Evolutionary conservation across 2,329 filamentous ascomycete species (phyloP).

Genomic region (Metarhizium anisopliae): DNA sequence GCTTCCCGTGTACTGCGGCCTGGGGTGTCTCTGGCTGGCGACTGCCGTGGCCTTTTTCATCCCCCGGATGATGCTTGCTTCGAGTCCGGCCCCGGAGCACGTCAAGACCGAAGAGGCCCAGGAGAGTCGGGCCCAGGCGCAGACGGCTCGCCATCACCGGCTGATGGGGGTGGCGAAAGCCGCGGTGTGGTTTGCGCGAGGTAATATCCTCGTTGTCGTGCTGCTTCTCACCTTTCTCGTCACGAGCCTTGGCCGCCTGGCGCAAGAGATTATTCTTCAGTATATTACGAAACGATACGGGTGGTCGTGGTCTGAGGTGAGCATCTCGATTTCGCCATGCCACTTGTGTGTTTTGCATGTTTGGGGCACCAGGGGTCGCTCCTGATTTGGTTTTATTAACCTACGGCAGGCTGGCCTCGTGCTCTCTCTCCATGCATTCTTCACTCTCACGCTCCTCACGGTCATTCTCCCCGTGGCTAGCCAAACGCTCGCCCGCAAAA

Average conservation of each 20-base stretch:
- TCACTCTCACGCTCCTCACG: background rate
- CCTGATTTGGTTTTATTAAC: background rate
- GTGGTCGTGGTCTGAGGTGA: conserved; percentile 10
- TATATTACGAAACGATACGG: conserved; percentile 9
- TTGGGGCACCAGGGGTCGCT: background rate
- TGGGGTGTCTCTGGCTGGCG: background rate
- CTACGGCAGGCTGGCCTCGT: background rate
- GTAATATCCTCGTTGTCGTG: background rate
- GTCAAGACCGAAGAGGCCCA: background rate
- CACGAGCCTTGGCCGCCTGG: conserved; percentile 6
- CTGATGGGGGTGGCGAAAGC: background rate
- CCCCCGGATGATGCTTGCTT: background rate
- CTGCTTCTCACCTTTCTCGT: conserved; percentile 4
- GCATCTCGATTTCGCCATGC: background rate
- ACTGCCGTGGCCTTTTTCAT: background rate
- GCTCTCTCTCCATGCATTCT: background rate
- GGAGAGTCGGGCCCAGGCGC: background rate
- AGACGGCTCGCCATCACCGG: background rate
- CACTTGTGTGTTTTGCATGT: conserved; percentile 1
- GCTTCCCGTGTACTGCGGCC: conserved; percentile 3
- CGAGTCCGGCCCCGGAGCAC: fast-evolving
- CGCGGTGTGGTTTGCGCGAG: background rate
- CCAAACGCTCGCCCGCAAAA: conserved; percentile 3
- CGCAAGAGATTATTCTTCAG: conserved; percentile 8
- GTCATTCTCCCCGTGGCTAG: conserved; percentile 1